A percentile compares a stretch with the other conserved stretches of the same genome.
Evolutionary conservation across 139 green algal genomes (phyloP).

Genomic region (Asterochloris sp.): DNA sequence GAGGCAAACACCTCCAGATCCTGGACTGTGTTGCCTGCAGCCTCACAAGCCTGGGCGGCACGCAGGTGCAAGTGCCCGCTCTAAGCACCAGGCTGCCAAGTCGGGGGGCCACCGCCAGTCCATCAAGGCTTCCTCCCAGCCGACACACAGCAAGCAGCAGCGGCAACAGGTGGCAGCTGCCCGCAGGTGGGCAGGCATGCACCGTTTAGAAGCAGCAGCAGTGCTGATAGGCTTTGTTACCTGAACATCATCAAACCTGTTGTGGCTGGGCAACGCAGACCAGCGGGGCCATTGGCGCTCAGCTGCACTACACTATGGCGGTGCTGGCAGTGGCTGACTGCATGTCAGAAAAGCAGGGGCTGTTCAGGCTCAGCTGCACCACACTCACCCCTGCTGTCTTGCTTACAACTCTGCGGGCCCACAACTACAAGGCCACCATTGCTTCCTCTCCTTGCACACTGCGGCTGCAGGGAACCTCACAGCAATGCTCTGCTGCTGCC

Average conservation of each 20-base stretch:
- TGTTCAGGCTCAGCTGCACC: no score
- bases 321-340: not conserved
- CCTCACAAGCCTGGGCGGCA: conserved; percentile 72
- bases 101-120: conserved; percentile 53
- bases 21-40: conserved; percentile 34
- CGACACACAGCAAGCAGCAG: not conserved
- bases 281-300: not conserved
- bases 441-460: no score
- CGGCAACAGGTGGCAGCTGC: not conserved
- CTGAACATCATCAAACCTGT: not conserved
- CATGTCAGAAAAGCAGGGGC: no score
- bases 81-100: conserved; percentile 61
- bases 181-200: not conserved
- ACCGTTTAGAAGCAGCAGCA: not conserved
- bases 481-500: no score
- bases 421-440: no score
- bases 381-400: no score
- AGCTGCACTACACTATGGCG: not conserved
- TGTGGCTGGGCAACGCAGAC: not conserved
- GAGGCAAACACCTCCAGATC: not conserved
- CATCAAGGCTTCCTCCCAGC: conserved; percentile 33
- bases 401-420: no score
- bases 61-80: conserved; percentile 65
- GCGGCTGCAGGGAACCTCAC: no score
- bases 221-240: not conserved